Evolutionary conservation across 1,284 basidiomycete genomes (phyloP).

Genomic region (Ceratobasidium sp.): DNA sequence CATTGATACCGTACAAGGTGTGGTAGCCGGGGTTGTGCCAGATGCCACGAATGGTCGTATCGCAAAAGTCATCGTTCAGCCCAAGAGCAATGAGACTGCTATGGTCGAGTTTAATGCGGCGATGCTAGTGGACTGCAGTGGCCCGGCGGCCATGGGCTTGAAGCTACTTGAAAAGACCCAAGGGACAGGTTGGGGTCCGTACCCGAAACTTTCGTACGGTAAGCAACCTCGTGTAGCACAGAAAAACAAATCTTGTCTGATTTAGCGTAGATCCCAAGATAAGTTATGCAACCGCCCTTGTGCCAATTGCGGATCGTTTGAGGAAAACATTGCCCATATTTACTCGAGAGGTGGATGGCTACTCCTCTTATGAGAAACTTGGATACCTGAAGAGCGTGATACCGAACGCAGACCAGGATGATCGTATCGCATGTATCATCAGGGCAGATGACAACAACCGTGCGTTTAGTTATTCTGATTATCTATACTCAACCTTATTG

Average conservation of each 20-base stretch:
- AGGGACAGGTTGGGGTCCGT: conserved; percentile 24
- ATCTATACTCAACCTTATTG: not conserved
- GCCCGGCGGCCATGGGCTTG: conserved; percentile 20
- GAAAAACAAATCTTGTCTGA: not conserved
- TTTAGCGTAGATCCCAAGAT: conserved; percentile 21
- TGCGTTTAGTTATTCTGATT: not conserved
- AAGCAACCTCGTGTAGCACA: not conserved
- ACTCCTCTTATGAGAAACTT: conserved; percentile 12
- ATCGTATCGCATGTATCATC: conserved; percentile 23
- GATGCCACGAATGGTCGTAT: conserved; percentile 1
- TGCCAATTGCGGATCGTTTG: conserved; percentile 13
- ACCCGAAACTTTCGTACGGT: conserved; percentile 29
- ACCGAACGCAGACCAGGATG: conserved; percentile 18
- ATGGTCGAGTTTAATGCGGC: conserved; percentile 14
- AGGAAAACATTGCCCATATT: conserved; percentile 21
- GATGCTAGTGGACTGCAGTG: conserved; percentile 31
- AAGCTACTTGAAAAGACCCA: conserved; percentile 26
- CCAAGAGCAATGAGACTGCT: not conserved
- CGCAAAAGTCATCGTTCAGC: conserved; percentile 9
- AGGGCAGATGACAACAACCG: not conserved
- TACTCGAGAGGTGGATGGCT: not conserved
- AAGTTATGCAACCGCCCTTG: conserved; percentile 15
- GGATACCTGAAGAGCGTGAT: conserved; percentile 4
- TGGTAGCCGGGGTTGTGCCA: not conserved
- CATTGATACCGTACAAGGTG: conserved; percentile 6